These are phyloP conservation scores for Pochonia chlamydosporia DNA, from an alignment of 2,329 filamentous ascomycete species.

Conservation along the genomic window DNA sequence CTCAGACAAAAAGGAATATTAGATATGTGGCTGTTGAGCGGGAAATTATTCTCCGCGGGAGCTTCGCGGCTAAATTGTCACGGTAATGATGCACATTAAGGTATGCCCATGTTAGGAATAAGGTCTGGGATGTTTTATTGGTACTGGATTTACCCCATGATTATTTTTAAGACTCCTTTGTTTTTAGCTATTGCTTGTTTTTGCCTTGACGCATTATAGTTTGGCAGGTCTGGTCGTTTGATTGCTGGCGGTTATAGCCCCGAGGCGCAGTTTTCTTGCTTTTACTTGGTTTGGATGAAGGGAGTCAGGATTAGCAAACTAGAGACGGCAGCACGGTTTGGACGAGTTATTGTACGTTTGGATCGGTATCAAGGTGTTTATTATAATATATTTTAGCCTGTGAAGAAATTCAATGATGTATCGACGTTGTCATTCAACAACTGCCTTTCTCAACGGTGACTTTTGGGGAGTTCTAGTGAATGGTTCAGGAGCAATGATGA, in stretches of 20 bases:
- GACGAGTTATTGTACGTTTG: constrained; percentile 5
- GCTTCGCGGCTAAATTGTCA: constrained; percentile 25
- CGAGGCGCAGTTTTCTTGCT: constrained; percentile 1
- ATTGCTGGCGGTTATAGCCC: not conserved
- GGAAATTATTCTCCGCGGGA: constrained; percentile 9
- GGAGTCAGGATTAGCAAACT: constrained; percentile 6
- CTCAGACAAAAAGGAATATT: not conserved
- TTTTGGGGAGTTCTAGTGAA: too few relatives aligned
- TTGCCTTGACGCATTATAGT: not conserved
- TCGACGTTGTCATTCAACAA: not conserved
- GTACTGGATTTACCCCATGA: not conserved
- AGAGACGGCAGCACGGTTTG: constrained; percentile 1
- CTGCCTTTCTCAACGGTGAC: too few relatives aligned
- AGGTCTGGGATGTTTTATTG: not conserved
- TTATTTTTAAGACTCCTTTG: not conserved
- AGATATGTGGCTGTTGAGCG: constrained; percentile 1
- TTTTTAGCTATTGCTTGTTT: constrained; percentile 7
- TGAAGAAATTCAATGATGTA: not conserved
- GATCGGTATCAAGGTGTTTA: constrained; percentile 1
- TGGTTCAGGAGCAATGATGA: too few relatives aligned
- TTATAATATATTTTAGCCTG: not conserved
- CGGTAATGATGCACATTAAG: constrained; percentile 22
- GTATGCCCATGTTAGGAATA: not conserved
- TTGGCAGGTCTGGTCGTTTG: constrained; percentile 2
- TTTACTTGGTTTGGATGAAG: constrained; percentile 1